Evolutionary conservation across 2,329 filamentous ascomycete species (phyloP).

Genomic region (Pseudopyrenochaeta lycopersici): DNA sequence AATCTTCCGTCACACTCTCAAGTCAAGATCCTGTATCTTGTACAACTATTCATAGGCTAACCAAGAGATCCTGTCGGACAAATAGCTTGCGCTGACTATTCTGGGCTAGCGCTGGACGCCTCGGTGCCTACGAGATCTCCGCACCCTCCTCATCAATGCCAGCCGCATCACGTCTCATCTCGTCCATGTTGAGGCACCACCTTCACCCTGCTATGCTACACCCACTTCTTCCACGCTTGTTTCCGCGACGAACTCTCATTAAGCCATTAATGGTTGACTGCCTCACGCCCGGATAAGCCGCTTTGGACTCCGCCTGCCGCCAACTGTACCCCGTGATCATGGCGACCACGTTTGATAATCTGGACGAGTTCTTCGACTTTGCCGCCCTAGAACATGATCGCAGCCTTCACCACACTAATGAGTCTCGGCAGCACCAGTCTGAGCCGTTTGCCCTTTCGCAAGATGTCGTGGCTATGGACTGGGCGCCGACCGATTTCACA

Average conservation of each 20-base stretch:
- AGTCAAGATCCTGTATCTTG: no score
- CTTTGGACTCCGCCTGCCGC: conserved; percentile 7
- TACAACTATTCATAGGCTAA: not conserved
- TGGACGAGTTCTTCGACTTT: conserved; percentile 50
- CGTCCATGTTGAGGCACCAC: conserved; percentile 18
- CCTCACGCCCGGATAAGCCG: conserved; percentile 22
- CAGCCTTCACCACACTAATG: conserved; percentile 3
- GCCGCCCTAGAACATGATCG: conserved; percentile 35
- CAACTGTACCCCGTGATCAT: conserved; percentile 15
- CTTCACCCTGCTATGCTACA: conserved; percentile 25
- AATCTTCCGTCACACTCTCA: no score
- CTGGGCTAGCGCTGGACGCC: conserved; percentile 22
- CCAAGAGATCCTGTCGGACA: not conserved
- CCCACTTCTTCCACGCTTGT: conserved; percentile 4
- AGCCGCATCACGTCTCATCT: conserved; percentile 22
- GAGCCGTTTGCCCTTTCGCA: not conserved
- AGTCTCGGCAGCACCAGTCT: not conserved
- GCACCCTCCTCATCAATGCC: conserved; percentile 34
- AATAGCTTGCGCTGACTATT: not conserved
- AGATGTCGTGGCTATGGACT: conserved; percentile 35
- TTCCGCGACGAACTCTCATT: not conserved
- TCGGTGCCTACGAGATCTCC: conserved; percentile 16
- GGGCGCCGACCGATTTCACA: conserved; percentile 21
- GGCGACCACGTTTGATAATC: conserved; percentile 23
- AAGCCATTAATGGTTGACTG: conserved; percentile 10